A percentile compares a stretch with the other conserved stretches of the same genome.
Evolutionary conservation across 2,329 filamentous ascomycete species (phyloP).

Genomic region (Paramyrothecium sp.): DNA sequence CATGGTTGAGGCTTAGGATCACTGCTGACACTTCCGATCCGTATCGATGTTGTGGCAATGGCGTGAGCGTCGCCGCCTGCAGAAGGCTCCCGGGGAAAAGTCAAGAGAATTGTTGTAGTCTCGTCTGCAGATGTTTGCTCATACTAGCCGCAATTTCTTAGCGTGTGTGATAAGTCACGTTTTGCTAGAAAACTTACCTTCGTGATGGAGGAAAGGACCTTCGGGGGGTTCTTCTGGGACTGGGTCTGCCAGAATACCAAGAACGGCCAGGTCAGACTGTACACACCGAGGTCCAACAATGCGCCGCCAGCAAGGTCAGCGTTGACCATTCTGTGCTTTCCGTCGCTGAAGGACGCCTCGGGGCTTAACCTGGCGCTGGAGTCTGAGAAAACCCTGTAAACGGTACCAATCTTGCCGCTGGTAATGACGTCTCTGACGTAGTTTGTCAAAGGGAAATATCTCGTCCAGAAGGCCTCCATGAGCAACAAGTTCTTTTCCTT

Average conservation of each 20-base stretch:
- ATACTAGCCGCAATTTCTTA: conserved; percentile 36
- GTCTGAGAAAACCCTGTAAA: conserved; percentile 50
- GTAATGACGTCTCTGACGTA: conserved; percentile 64
- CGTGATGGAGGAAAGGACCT: conserved; percentile 63
- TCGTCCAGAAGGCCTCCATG: conserved; percentile 87
- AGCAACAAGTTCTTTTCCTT: conserved; percentile 69
- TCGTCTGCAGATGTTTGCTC: conserved; percentile 76
- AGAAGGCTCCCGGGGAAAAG: conserved; percentile 57
- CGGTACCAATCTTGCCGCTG: conserved; percentile 52
- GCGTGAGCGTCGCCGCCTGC: conserved; percentile 56
- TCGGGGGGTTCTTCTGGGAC: conserved; percentile 63
- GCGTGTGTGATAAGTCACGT: too few species aligned
- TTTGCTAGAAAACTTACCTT: too few species aligned
- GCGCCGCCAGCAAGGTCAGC: conserved; percentile 76
- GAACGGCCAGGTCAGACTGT: conserved; percentile 85
- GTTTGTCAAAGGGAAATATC: conserved; percentile 80
- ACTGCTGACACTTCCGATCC: conserved; percentile 41
- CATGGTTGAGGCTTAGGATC: conserved; percentile 62
- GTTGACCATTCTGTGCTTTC: conserved; percentile 74
- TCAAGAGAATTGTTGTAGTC: conserved; percentile 69
- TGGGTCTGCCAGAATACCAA: conserved; percentile 77
- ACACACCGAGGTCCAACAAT: conserved; percentile 80
- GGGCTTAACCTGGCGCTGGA: not conserved
- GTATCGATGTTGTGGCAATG: conserved; percentile 65
- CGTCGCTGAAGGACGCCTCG: conserved; percentile 10